Conservation (phyloP, 257 asterid genomes). For the Penstemon barbatus region DNA sequence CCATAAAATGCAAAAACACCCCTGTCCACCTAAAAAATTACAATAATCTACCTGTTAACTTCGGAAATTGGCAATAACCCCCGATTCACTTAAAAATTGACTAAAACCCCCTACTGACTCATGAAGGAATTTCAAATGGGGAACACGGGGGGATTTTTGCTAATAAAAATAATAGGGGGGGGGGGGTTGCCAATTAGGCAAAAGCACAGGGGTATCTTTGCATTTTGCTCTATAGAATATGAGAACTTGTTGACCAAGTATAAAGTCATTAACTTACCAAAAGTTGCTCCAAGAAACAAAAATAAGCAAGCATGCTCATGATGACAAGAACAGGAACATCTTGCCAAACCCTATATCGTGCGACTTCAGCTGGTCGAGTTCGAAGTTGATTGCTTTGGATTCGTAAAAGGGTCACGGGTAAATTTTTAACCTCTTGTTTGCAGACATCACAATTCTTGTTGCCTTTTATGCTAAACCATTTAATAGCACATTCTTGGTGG, state of each 20-base stretch:
- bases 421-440: constrained; percentile 80
- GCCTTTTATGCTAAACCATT: constrained; percentile 97
- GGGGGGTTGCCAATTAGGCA: no score
- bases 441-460: constrained; percentile 93
- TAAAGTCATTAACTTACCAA: constrained; percentile 53
- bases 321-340: constrained; percentile 91
- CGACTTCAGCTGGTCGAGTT: constrained; percentile 42
- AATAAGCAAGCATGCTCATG: constrained; percentile 92
- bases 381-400: constrained; percentile 52
- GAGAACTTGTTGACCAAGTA: neutral
- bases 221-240: neutral
- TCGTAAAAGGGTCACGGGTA: constrained; percentile 81
- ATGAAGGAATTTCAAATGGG: no score
- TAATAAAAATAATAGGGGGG: no score
- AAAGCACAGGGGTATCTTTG: neutral
- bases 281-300: constrained; percentile 96
- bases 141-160: no score
- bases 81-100: no score
- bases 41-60: no score
- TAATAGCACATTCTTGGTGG: constrained; percentile 88
- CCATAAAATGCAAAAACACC: no score
- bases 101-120: no score
- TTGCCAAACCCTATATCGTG: constrained; percentile 87
- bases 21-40: no score
- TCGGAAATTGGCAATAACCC: no score